These are phyloP conservation scores for Ophiocordyceps camponoti-floridani DNA, from an alignment of 2,329 filamentous ascomycete genomes.

Conservation along the genomic window DNA sequence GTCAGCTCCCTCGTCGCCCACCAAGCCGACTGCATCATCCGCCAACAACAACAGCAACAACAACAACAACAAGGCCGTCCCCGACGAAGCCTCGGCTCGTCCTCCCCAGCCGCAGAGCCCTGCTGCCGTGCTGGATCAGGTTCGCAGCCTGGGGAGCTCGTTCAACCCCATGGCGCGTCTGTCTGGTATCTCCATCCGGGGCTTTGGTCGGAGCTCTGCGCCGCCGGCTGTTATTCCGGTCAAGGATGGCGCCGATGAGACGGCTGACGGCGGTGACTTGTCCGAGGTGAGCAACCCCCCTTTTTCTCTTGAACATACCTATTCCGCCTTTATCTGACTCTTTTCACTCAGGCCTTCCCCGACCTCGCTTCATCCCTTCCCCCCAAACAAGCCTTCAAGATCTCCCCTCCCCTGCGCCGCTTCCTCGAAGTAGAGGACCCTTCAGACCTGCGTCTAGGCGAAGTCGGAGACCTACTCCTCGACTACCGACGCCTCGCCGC, in stretches of 20 bases:
- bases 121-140: slow-evolving; percentile 51
- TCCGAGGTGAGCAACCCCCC: slow-evolving; percentile 28
- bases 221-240: slow-evolving; percentile 14
- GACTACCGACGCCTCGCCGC: slow-evolving; percentile 59
- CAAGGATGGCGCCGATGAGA: slow-evolving; percentile 14
- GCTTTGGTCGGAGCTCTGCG: slow-evolving; percentile 45
- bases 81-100: slow-evolving; percentile 1
- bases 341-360: slow-evolving; percentile 32
- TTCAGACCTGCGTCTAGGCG: slow-evolving; percentile 52
- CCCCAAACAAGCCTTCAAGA: slow-evolving; percentile 30
- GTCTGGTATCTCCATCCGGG: slow-evolving; percentile 56
- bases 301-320: too few relatives aligned
- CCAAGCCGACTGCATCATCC: slow-evolving; percentile 34
- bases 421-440: slow-evolving; percentile 58
- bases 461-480: slow-evolving; percentile 51
- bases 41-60: slow-evolving; percentile 1
- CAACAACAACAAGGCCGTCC: slow-evolving; percentile 3
- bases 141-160: slow-evolving; percentile 63
- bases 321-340: not conserved
- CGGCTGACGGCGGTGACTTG: slow-evolving; percentile 35
- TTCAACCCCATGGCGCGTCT: slow-evolving; percentile 72
- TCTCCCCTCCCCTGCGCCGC: slow-evolving; percentile 49
- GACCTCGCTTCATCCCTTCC: slow-evolving; percentile 37
- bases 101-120: slow-evolving; percentile 21
- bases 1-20: slow-evolving; percentile 42